Conservation (phyloP, 2,329 filamentous ascomycete species). For the Thielaviopsis euricoi region DNA sequence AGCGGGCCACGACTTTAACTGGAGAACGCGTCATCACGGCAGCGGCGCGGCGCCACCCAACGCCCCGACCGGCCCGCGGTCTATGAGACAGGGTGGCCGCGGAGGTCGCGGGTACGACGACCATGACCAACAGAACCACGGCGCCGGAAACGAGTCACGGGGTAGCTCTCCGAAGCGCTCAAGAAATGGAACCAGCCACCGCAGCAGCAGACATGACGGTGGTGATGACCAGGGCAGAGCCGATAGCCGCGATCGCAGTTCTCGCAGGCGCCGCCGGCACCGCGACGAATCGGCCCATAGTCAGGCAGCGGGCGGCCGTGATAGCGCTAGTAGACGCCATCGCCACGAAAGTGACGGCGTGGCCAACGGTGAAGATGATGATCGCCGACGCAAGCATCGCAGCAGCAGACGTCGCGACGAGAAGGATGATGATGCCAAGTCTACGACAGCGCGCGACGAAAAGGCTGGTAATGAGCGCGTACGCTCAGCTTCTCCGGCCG, state of each 20-base stretch:
- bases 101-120: constrained; percentile 30
- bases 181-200: constrained; percentile 12
- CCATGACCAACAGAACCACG: constrained; percentile 16
- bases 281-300: constrained; percentile 16
- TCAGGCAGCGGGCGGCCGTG: constrained; percentile 14
- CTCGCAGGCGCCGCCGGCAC: constrained; percentile 16
- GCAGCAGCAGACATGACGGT: neutral
- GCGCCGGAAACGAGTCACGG: constrained; percentile 20
- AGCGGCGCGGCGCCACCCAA: constrained; percentile 32
- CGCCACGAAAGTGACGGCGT: constrained; percentile 2
- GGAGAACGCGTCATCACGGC: constrained; percentile 2
- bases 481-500: constrained; percentile 47
- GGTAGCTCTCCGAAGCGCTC: constrained; percentile 30
- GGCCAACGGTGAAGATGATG: neutral
- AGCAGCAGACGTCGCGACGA: constrained; percentile 29
- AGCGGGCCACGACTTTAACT: constrained; percentile 1
- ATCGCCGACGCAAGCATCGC: constrained; percentile 18
- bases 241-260: constrained; percentile 9
- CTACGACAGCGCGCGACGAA: constrained; percentile 22
- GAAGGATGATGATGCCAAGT: constrained; percentile 38
- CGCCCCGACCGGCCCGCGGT: constrained; percentile 84
- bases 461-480: constrained; percentile 35
- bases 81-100: constrained; percentile 68
- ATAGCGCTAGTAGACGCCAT: constrained; percentile 4
- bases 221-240: constrained; percentile 8